phyloP scores from a whole-genome alignment of 2,329 filamentous ascomycete species.

The Geosmithia putterillii region DNA sequence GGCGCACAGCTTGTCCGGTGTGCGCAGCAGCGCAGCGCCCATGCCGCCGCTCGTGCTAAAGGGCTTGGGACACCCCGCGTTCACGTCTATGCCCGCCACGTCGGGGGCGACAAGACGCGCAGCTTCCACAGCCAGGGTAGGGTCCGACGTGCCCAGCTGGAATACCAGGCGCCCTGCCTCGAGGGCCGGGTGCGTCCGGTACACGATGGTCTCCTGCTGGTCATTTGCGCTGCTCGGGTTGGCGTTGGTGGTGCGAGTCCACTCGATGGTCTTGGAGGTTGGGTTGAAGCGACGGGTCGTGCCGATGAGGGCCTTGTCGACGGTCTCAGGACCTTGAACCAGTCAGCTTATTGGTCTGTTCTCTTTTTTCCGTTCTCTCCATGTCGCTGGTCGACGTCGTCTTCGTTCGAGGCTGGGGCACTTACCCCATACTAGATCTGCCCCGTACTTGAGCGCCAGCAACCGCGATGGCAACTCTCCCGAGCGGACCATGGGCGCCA shows the following conservation, averaged over 20 bases:
- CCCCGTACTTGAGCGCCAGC: slow-evolving; percentile 83
- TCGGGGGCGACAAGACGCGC: slow-evolving; percentile 75
- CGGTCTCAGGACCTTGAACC: slow-evolving; percentile 68
- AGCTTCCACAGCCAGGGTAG: slow-evolving; percentile 71
- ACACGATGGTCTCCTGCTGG: slow-evolving; percentile 59
- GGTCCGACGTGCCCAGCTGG: slow-evolving; percentile 81
- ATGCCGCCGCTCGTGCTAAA: slow-evolving; percentile 92
- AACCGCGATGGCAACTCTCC: slow-evolving; percentile 87
- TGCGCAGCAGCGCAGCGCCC: slow-evolving; percentile 82
- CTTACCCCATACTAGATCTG: slow-evolving; percentile 89
- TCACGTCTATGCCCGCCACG: slow-evolving; percentile 91
- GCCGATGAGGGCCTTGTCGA: slow-evolving; percentile 86
- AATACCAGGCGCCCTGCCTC: slow-evolving; percentile 73
- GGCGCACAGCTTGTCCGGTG: slow-evolving; percentile 68
- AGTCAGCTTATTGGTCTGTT: slow-evolving; percentile 2
- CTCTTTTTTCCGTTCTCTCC: not conserved
- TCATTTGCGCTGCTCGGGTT: slow-evolving; percentile 46
- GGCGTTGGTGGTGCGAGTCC: slow-evolving; percentile 63
- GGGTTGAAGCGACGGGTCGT: slow-evolving; percentile 68
- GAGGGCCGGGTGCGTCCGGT: slow-evolving; percentile 64
- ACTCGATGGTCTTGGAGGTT: slow-evolving; percentile 71
- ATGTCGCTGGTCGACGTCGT: not conserved
- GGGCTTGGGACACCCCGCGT: slow-evolving; percentile 95
- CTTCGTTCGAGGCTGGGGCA: slow-evolving; percentile 4
- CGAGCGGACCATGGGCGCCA: slow-evolving; percentile 97